Percentiles rank a stretch among this genome's conserved stretches.
Evolutionary conservation across 805 yeast genomes (phyloP).

Genomic region (Wickerhamomyces rabaulensis): DNA sequence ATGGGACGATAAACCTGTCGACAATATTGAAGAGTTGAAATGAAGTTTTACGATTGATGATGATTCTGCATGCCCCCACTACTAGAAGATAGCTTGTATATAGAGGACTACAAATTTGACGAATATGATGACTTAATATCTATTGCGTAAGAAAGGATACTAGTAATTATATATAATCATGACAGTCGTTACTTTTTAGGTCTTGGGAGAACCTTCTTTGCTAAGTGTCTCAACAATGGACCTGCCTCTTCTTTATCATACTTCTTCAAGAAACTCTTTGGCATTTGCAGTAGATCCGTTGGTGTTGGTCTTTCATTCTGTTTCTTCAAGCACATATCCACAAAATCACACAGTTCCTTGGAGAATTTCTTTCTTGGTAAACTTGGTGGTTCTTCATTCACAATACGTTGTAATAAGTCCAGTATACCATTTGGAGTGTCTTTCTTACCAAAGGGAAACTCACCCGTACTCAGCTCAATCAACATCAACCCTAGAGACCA

Average conservation of each 20-base stretch:
- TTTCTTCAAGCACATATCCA: conserved; percentile 70
- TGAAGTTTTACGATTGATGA: neutral
- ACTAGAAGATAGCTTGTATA: too few species aligned
- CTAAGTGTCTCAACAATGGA: conserved; percentile 36
- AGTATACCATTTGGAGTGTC: conserved; percentile 78
- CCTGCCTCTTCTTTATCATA: conserved; percentile 28
- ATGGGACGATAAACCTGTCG: conserved; percentile 30
- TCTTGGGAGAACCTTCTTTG: conserved; percentile 27
- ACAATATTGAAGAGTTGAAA: neutral
- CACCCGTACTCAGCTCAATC: conserved; percentile 82
- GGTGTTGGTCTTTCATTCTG: conserved; percentile 68
- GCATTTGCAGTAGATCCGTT: conserved; percentile 50
- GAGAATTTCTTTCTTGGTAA: conserved; percentile 39
- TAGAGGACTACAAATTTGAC: neutral
- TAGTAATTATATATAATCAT: neutral
- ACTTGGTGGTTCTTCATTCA: conserved; percentile 85
- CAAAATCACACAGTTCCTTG: conserved; percentile 57
- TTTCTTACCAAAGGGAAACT: conserved; percentile 67
- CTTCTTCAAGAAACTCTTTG: conserved; percentile 24
- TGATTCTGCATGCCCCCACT: neutral
- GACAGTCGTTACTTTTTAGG: conserved; percentile 1
- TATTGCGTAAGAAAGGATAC: neutral
- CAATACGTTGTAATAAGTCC: conserved; percentile 87
- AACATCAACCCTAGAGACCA: conserved; percentile 95
- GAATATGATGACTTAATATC: neutral